Evolutionary conservation across 2,329 filamentous ascomycete genomes (phyloP), one percentile per base, ranked within the genome.

Genomic region (Huntiella moniliformis): DNA sequence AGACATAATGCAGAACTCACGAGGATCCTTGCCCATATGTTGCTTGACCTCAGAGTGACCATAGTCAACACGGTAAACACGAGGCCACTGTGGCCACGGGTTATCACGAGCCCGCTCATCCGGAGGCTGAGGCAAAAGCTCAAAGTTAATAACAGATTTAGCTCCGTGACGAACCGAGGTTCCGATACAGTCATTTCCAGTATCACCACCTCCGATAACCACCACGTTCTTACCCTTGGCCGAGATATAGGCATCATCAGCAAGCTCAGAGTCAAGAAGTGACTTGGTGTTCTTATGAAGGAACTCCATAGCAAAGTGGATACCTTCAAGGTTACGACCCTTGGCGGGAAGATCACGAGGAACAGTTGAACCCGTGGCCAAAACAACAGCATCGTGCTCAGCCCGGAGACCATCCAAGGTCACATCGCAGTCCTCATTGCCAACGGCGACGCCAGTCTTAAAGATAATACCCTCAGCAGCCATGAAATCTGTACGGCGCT

Each of bases 281-380:
- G 87, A 94, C 71, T 95, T 95, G 61, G 88, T 96, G 70, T 96
- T 96, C 67, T 82, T 82, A 72, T 94, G 86, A 58, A 96, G 63
- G 71, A 95, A 95, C 63, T 94, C 79, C 88, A 95, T 96, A 54
- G 88, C 88, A 57, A 82, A 95, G 67, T 96, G 87, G 48, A 96
- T 82, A 45, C 88, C 88, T 41, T 88, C 77, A 5, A 94, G 70
- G 60, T 85, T 82, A 55, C 88, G 84, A 56, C 82, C 82, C 58
- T 86, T 82, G 57, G 94, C 92, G 51, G 86, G 86, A 46, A 95
- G 72, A 60, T 96, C 87, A 63, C 88, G 83, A 49, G 85, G 84
- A 51, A 95, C 85, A 17, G 88, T 95, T 35, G 88, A 84, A 60
- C 88, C 88, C 32, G 88, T 95, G 47, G 86, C 83, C 57, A 95